Conservation (phyloP, 768 basidiomycete genomes). For the Naganishia randhawae region DNA sequence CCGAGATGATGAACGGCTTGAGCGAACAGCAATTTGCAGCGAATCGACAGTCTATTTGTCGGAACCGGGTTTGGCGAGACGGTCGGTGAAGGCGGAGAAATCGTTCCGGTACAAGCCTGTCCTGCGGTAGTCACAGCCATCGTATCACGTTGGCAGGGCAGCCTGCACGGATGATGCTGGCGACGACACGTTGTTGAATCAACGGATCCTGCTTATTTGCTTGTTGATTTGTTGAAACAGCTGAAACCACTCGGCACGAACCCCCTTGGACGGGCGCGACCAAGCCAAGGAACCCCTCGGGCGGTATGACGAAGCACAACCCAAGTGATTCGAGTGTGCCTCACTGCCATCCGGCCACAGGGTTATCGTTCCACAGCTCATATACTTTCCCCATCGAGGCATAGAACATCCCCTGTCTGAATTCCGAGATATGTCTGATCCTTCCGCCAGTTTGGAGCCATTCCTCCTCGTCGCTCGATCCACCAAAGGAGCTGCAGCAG, state of each 20-base stretch:
- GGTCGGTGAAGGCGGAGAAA: background rate
- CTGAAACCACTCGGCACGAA: background rate
- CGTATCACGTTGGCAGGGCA: background rate
- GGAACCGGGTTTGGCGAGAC: background rate
- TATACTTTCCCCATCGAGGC: too few relatives aligned
- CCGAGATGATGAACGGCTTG: conserved; percentile 84
- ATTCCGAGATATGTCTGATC: conserved; percentile 6
- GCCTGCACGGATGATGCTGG: background rate
- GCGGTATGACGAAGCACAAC: conserved; percentile 6
- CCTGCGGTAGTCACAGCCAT: conserved; percentile 20
- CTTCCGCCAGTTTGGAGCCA: conserved; percentile 68
- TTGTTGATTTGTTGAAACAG: background rate
- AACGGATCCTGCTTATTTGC: background rate
- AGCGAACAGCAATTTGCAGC: conserved; percentile 72
- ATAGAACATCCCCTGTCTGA: too few relatives aligned
- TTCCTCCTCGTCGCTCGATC: conserved; percentile 88
- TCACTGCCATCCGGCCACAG: too few relatives aligned
- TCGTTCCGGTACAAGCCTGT: conserved; percentile 15
- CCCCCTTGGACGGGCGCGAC: background rate
- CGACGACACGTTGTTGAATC: background rate
- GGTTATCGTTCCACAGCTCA: too few relatives aligned
- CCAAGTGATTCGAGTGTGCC: too few relatives aligned
- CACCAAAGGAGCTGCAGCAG: conserved; percentile 85
- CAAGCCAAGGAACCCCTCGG: background rate
- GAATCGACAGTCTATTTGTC: conserved; percentile 2